Evolutionary conservation across 1,284 basidiomycete species (phyloP).

Genomic region (Pyrrhoderma noxium): DNA sequence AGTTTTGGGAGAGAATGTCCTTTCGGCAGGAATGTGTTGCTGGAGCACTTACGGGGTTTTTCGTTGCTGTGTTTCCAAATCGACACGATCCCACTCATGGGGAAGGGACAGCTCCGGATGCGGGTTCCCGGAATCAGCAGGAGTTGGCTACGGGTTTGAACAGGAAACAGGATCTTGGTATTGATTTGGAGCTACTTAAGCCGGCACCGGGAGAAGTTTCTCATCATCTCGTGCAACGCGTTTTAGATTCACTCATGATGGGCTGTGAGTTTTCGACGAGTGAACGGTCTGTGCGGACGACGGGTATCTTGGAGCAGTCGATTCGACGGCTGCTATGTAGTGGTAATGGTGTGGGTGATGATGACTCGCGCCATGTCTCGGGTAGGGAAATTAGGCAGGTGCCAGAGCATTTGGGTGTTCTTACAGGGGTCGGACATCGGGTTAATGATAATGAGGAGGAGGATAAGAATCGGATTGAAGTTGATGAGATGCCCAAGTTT

Average conservation of each 20-base stretch:
- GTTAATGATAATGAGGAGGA: slow-evolving; percentile 12
- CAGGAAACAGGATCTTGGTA: neutral
- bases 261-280: slow-evolving; percentile 71
- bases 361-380: slow-evolving; percentile 11
- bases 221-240: slow-evolving; percentile 55
- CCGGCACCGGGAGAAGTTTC: slow-evolving; percentile 57
- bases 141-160: neutral
- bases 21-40: slow-evolving; percentile 88
- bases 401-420: neutral
- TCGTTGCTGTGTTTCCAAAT: slow-evolving; percentile 55
- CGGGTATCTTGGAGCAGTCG: slow-evolving; percentile 59
- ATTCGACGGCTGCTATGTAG: slow-evolving; percentile 61
- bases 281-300: slow-evolving; percentile 58
- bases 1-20: slow-evolving; percentile 94
- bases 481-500: neutral
- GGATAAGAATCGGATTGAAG: neutral
- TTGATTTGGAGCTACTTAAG: slow-evolving; percentile 28
- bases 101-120: no score
- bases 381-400: neutral
- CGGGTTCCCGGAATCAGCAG: slow-evolving; percentile 2
- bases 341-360: slow-evolving; percentile 19
- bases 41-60: slow-evolving; percentile 85
- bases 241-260: slow-evolving; percentile 60
- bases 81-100: no score
- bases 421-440: neutral